These are phyloP conservation scores for Caulochytrium protostelioides DNA, from an alignment of 371 early-diverging fungal species.

Conservation along the genomic window DNA sequence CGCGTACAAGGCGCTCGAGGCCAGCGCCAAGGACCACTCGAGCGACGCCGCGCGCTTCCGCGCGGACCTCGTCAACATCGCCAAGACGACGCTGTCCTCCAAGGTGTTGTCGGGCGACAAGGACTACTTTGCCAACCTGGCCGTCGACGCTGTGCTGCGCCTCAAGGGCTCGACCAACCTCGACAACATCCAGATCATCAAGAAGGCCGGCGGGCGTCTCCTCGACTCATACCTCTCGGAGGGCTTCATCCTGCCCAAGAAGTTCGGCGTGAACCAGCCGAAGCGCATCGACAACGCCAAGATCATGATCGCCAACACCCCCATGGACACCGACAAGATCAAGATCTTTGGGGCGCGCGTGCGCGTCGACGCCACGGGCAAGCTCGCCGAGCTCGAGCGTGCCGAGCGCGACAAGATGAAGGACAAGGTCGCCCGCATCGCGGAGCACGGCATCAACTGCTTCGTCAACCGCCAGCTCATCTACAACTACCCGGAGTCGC, in stretches of 20 bases:
- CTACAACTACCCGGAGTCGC: conserved; percentile 99
- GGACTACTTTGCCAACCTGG: conserved; percentile 87
- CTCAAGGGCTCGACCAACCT: conserved; percentile 80
- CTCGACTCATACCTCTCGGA: conserved; percentile 92
- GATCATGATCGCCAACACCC: conserved; percentile 95
- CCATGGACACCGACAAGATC: conserved; percentile 99
- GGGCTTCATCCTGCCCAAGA: conserved; percentile 97
- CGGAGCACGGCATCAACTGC: conserved; percentile 91
- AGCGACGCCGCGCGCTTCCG: conserved; percentile 42
- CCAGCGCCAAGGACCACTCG: conserved; percentile 57
- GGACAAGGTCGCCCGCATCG: conserved; percentile 95
- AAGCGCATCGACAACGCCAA: conserved; percentile 88
- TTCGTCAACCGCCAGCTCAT: conserved; percentile 99
- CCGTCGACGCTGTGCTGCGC: conserved; percentile 91
- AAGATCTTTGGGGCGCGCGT: conserved; percentile 98
- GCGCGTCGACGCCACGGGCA: conserved; percentile 86
- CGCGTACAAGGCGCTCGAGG: conserved; percentile 70
- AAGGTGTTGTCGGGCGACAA: conserved; percentile 95
- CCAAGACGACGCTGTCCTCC: conserved; percentile 92
- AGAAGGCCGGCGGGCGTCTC: conserved; percentile 90
- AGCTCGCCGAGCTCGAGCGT: conserved; percentile 95
- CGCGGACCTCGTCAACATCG: conserved; percentile 84
- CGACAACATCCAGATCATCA: conserved; percentile 98
- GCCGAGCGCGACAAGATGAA: conserved; percentile 98
- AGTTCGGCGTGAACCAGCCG: conserved; percentile 91